phyloP scores from a whole-genome alignment of 768 basidiomycete species.

The Infundibulicybe gibba region DNA sequence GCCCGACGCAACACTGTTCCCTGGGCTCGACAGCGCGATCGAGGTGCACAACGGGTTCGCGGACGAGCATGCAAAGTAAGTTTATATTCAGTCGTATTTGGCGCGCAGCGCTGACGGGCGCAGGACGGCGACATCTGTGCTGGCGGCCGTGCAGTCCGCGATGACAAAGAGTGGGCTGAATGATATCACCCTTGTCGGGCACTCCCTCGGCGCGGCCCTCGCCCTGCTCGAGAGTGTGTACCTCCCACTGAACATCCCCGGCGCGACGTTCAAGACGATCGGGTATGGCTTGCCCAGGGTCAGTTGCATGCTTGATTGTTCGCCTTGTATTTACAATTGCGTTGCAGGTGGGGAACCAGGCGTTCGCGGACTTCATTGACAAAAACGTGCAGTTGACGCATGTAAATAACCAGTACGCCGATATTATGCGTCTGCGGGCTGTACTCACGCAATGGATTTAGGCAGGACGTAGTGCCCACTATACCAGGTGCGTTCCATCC shows the following conservation, averaged over 20 bases:
- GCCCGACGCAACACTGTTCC: slow-evolving; percentile 42
- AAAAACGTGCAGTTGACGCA: slow-evolving; percentile 15
- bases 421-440: background rate
- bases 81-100: no score
- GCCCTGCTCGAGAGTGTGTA: slow-evolving; percentile 48
- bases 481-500: slow-evolving; percentile 19
- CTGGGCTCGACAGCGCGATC: slow-evolving; percentile 38
- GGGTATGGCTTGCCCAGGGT: slow-evolving; percentile 43
- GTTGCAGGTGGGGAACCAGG: slow-evolving; percentile 28
- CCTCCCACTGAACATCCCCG: slow-evolving; percentile 45
- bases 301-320: background rate
- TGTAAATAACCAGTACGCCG: slow-evolving; percentile 16
- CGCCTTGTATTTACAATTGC: background rate
- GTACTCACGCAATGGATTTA: slow-evolving; percentile 1
- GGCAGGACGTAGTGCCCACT: slow-evolving; percentile 24
- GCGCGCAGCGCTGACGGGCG: background rate
- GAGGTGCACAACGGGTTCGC: slow-evolving; percentile 46
- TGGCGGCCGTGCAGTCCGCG: slow-evolving; percentile 40
- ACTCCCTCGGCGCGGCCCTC: slow-evolving; percentile 35
- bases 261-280: slow-evolving; percentile 30
- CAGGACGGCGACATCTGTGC: slow-evolving; percentile 35
- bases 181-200: slow-evolving; percentile 41
- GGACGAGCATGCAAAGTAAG: slow-evolving; percentile 37
- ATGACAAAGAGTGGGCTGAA: slow-evolving; percentile 29
- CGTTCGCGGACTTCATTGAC: slow-evolving; percentile 22